Evolutionary conservation across 176 grass and related monocot species (phyloP).

Genomic region (Bonia amplexicaulis): DNA sequence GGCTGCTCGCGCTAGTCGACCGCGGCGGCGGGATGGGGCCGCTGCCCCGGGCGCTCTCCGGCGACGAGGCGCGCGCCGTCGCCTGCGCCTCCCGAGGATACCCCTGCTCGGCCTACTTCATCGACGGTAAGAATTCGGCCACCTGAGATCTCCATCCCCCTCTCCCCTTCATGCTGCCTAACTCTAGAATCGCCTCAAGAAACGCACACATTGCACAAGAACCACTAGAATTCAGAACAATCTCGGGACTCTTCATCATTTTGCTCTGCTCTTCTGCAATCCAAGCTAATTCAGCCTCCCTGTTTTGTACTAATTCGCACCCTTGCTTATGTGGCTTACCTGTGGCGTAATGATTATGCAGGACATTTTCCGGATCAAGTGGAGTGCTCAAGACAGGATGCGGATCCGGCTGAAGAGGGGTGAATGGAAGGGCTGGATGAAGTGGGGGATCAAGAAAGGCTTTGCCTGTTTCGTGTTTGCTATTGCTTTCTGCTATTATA

Average conservation of each 20-base stretch:
- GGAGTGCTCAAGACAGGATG: neutral
- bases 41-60: conserved; percentile 1
- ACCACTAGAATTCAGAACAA: neutral
- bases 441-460: neutral
- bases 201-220: neutral
- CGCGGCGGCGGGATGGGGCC: neutral
- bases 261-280: neutral
- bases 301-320: neutral
- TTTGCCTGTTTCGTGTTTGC: neutral
- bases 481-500: conserved; percentile 11
- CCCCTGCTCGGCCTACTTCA: conserved; percentile 48
- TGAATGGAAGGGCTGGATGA: neutral
- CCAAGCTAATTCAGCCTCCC: neutral
- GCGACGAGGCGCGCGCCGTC: conserved; percentile 42
- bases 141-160: neutral
- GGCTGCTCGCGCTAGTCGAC: conserved; percentile 26
- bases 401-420: conserved; percentile 17
- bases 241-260: neutral
- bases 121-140: conserved; percentile 20
- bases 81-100: conserved; percentile 35
- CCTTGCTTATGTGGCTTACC: neutral
- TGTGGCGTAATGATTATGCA: conserved; percentile 2
- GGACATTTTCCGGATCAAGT: conserved; percentile 24
- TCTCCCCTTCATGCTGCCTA: neutral
- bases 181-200: neutral